Base-by-base conservation (phyloP, 2,329 filamentous ascomycete genomes). In the Cladophialophora immunda region DNA sequence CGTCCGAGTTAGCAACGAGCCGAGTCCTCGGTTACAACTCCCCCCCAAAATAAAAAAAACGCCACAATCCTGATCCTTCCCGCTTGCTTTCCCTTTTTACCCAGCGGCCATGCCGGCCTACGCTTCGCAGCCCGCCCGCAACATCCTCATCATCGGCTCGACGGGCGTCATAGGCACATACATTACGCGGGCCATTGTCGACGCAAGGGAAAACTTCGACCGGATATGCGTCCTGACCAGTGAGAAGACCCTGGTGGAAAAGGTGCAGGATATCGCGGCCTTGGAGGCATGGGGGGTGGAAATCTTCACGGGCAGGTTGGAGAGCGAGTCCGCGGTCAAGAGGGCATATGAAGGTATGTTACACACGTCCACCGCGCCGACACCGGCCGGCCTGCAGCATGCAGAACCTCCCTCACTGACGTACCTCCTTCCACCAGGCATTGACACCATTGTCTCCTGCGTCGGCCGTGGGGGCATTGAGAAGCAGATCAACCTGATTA, bases 401-500 rank as follows among this genome's bases (percentile, higher is more conserved):
- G 55, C 55, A 57, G 1, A 17, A n/a, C n/a, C n/a, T n/a, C n/a
- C 29, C 13, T 57, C n/a, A 32, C 27, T 34, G 52, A 50, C 45
- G 56, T 19, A 53, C 55, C n/a, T 22, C 9, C 8, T 19, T 27
- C 19, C 25, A 50, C 53, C 56, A 68, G 69, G 83, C 57, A 84
- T 89, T 71, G 88, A 92, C 75, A 91, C 89, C 0, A 81, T 92
- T 50, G 79, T 92, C 57, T 89, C 86, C 22, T 86, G 86, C 1
- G 81, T 92, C 1, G 90, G 90, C 2, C 83, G 90, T 58, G 83
- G 82, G n/a, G 87, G 84, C 0, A 85, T 92, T 17, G 81, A 84
- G 25, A 77, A 83, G 8, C 90, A 92, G 72, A 85, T 89, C 64
- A 78, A 84, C 2, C 82, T 92, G n/a, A 83, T 92, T 59, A 79